Base-by-base conservation (phyloP, 1,284 basidiomycete genomes). In the Rhodotorula glutinis region DNA sequence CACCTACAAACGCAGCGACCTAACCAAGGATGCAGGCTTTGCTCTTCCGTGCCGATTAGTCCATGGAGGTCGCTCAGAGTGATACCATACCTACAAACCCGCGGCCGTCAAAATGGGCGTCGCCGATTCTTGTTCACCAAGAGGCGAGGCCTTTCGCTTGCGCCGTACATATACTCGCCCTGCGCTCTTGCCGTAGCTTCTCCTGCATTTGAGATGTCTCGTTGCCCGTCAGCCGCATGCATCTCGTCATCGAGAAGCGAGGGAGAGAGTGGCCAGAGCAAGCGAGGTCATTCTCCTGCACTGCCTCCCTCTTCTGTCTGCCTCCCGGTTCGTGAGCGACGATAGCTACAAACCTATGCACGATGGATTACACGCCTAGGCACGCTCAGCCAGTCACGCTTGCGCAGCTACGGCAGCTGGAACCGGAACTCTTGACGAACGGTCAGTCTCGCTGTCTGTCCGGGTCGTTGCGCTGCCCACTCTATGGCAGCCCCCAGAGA, bases 321-420 rank as follows among this genome's bases (percentile, higher is more conserved):
- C n/a, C n/a, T n/a, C n/a, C n/a, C n/a, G n/a, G n/a, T n/a, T n/a
- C n/a, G n/a, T n/a, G n/a, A n/a, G n/a, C n/a, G 1, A 49, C 23
- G 47, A 49, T 11, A 49, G 46, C 21, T 23, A 16, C 21, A 11
- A 30, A 11, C 13, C 19, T n/a, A 49, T 30, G 4, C 23, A 17
- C 9, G 5, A 58, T 58, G 57, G 47, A 38, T 43, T 72, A 64
- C 53, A 43, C 27, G 11, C 63, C 68, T 0, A n/a, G n/a, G 3
- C 61, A 70, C 63, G 53, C 61, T 14, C 71, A 72, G 9, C 71
- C 71, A 25, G 71, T 72, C 55, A 65, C 71, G 27, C 57, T 70
- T 29, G 41, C 54, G 14, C 40, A 55, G 40, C 63, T 72, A 10
- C 58, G 55, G 41, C 40, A 47, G 11, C 60, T 70, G 53, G 71